Base-by-base conservation (phyloP, 192 early-diverging fungal species). In the Umbelopsis isabellina region DNA sequence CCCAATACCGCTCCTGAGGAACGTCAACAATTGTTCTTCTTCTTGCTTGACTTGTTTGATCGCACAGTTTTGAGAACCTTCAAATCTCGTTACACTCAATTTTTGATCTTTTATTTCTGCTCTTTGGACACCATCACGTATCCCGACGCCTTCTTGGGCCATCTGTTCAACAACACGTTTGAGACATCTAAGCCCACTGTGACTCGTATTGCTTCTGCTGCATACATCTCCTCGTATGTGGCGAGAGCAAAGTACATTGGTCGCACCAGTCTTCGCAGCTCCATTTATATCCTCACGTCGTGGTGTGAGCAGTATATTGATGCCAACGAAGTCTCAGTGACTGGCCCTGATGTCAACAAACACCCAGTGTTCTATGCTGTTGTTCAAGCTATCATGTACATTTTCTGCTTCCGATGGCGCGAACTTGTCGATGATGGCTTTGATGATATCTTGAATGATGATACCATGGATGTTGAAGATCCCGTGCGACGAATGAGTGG, bases 371-470 rank as follows among this genome's bases (percentile, higher is more conserved):
- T 99, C 71, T 99, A 96, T 72, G 84, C 91, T 2, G 85, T 91
- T 11, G 88, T 95, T 3, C 95, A 98, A 68, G 92, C 95, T 0
- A 66, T 93, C n/a, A 77, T 99, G 51, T 99, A 98, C 74, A 86
- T 96, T 13, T 98, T 97, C 69, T 97, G 95, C 80, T 99, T 96
- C 79, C 87, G 95, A 9, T 98, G 96, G 95, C 87, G 86, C 67
- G 87, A 94, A 67, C 75, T 99, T 46, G 84, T 82, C 52, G 84
- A 80, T 0, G 74, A 55, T 30, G 67, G 69, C 6, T 21, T 74
- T 13, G 70, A 74, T 44, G 64, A 65, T 11, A 46, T 65, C 1
- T 21, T 50, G 22, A 66, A 69, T 13, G 69, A 74, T 16, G 72
- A 78, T 61, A 20, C 23, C n/a, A 30, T 44, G 46, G 68, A 70